Evolutionary conservation across 495 filamentous ascomycete genomes (phyloP), one percentile per base, ranked within the genome.

Genomic region (Platismatia glauca): DNA sequence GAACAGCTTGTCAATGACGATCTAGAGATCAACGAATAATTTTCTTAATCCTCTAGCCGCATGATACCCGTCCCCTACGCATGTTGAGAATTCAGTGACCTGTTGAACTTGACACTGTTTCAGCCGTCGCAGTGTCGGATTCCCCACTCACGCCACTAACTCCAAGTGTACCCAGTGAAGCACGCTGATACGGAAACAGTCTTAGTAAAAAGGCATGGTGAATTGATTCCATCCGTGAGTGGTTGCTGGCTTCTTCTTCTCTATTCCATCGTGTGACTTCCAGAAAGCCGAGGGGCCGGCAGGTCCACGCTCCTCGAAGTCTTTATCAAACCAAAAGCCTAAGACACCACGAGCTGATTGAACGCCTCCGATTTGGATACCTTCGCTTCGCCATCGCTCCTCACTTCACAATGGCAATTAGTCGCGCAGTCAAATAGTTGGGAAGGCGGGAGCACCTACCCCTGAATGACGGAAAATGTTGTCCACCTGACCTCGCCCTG

Each of bases 401-500:
- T 82, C 77, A 24, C 74, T 63, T 20, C 4, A 22, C 27, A 31
- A 7, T 41, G 6, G 57, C 57, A 58, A 58, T 55, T 15, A 56
- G 48, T 65, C 34, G 37, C 31, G 5, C 15, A 13, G 35, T 22
- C 41, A 44, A 50, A 63, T 61, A 0, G 78, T n/a, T 34, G 24
- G 29, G n/a, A 1, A n/a, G 7, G 24, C 20, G 18, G 4, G 24
- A 33, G 20, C 3, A 50, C 55, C 58, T 48, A 63, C 61, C 61
- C 84, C 57, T 78, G 70, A 60, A 84, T 86, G 24, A 87, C 76
- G 4, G 83, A 85, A 58, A 79, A 81, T 0, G 80, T 82, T 9
- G 82, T 87, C 86, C 86, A 89, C 34, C 84, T 75, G 20, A 89
- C 81, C 64, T 88, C 85, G 16, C 84, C 84, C 61, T 86, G 77